A percentile compares a stretch with the other conserved stretches of the same genome.
Conservation (phyloP, 1,139 yeast species). For the Saccharomyces hybrid region DNA sequence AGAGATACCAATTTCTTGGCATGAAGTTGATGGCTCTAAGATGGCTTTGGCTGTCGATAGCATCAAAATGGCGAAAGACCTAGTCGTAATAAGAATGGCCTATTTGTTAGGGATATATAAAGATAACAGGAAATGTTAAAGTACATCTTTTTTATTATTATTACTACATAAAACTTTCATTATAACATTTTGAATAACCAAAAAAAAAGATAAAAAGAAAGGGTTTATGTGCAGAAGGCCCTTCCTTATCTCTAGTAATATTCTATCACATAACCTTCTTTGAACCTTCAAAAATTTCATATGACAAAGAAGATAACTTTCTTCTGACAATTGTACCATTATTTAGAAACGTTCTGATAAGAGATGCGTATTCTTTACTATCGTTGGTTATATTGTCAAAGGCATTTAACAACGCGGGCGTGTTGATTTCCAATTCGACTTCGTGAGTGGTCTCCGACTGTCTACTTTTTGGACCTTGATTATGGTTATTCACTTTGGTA, state of each 20-base stretch:
- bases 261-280: conserved; percentile 18
- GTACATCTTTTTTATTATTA: background rate
- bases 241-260: background rate
- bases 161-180: background rate
- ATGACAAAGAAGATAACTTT: conserved; percentile 32
- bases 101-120: conserved; percentile 77
- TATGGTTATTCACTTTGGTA: conserved; percentile 51
- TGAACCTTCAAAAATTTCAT: conserved; percentile 32
- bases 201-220: no score
- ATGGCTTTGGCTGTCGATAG: conserved; percentile 88
- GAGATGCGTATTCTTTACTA: conserved; percentile 57
- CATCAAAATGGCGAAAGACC: conserved; percentile 89
- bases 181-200: background rate
- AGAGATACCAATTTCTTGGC: conserved; percentile 92
- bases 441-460: conserved; percentile 40
- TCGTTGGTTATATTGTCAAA: conserved; percentile 49
- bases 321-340: conserved; percentile 54
- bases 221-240: no score
- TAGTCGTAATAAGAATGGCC: conserved; percentile 85
- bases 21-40: conserved; percentile 92
- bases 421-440: conserved; percentile 69
- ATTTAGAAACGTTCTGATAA: conserved; percentile 64
- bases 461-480: conserved; percentile 40
- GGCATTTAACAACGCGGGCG: conserved; percentile 53
- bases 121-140: conserved; percentile 25